Evolutionary conservation across 2,329 filamentous ascomycete genomes (phyloP), one percentile per base, ranked within the genome.

Genomic region (Leptographium radiaticola): DNA sequence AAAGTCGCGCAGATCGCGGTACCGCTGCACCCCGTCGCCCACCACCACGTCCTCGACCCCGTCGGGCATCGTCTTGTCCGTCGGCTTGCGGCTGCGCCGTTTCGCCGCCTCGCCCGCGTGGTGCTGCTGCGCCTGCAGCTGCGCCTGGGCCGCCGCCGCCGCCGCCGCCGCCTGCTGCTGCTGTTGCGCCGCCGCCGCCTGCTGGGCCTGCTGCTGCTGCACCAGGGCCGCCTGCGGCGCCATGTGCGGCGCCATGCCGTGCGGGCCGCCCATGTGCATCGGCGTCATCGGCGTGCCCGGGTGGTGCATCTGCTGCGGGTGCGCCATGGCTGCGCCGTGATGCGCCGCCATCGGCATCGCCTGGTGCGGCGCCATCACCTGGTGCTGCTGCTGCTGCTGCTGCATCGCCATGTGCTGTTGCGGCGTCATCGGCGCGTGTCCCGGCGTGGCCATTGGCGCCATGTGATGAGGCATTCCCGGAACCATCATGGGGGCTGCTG

Each of bases 21-120:
- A 98, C 61, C 88, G 79, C 65, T 84, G 76, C 46, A 86, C 89
- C 42, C 86, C 84, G 66, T 95, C 87, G 58, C 87, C 89, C 59
- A 95, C 81, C 57, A 89, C 80, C 59, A 86, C 80, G 49, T 89
- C 83, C 62, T 94, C 90, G 46, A 95, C 77, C 54, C 88, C 89
- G 59, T 97, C 90, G 42, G 93, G 90, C 31, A 98, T 82, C 62
- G 89, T 93, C 75, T 89, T 95, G 70, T 98, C 93, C 55, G 89
- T 96, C 1, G 93, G 93, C 69, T 91, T 94, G 65, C 84, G 83
- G 64, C 87, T 89, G 61, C 88, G 83, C 57, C 89, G 82, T 68
- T 90, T 89, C 47, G 86, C 83, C 58, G 81, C 75, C 66, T 87
- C 84, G 60, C 75, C 76, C 46, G 80, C 79, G 59, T 75, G 70